phyloP scores from a whole-genome alignment of 2,329 filamentous ascomycete genomes.

The Pseudogymnoascus sp. region DNA sequence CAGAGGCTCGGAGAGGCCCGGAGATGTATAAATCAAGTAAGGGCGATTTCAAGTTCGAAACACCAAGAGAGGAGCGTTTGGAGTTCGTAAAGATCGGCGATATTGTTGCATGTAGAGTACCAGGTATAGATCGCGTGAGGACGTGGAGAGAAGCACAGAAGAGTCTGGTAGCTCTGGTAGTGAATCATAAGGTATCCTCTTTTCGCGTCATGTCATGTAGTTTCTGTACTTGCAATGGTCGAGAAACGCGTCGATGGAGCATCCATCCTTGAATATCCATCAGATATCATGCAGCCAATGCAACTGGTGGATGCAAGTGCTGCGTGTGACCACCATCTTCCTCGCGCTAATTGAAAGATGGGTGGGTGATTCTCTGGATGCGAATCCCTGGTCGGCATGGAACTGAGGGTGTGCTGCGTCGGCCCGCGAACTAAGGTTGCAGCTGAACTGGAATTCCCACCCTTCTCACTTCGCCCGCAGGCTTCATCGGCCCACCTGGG shows the following conservation, averaged over 20 bases:
- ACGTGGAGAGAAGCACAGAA: constrained; percentile 3
- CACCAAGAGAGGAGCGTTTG: background rate
- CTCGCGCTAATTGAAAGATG: constrained; percentile 4
- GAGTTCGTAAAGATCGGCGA: constrained; percentile 3
- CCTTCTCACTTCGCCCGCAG: background rate
- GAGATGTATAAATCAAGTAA: constrained; percentile 6
- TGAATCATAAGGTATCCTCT: constrained; percentile 7
- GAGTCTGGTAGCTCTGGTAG: background rate
- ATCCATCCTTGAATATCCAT: background rate
- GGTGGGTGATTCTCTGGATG: constrained; percentile 6
- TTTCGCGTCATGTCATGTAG: background rate
- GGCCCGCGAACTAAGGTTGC: constrained; percentile 12
- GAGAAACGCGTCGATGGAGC: constrained; percentile 6
- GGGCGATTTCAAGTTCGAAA: constrained; percentile 5
- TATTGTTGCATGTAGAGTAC: background rate
- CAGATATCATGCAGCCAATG: background rate
- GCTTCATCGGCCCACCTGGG: constrained; percentile 5
- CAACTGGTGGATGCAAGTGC: constrained; percentile 2
- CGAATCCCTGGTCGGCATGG: constrained; percentile 1
- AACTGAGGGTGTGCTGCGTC: constrained; percentile 12
- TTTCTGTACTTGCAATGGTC: background rate
- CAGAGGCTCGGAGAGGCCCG: background rate
- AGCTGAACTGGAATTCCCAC: background rate
- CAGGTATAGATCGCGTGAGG: constrained; percentile 5
- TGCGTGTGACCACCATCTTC: constrained; percentile 4